A percentile compares a stretch with the other conserved stretches of the same genome.
These are phyloP conservation scores for Anthostomella pinea DNA, from an alignment of 2,329 filamentous ascomycete species.

Conservation along the genomic window DNA sequence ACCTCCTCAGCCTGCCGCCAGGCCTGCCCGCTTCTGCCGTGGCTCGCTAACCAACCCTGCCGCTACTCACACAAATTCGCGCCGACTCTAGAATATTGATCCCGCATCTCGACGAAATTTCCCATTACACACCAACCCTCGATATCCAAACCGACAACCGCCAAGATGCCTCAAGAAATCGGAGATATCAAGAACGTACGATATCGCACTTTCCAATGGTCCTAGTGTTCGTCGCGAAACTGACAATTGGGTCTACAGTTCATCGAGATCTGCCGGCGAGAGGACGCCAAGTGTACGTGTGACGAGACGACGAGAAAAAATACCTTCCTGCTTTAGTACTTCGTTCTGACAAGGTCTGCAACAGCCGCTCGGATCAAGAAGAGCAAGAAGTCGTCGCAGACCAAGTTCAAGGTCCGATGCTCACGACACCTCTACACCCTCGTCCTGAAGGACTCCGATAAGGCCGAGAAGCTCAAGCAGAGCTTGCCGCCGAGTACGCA, in stretches of 20 bases:
- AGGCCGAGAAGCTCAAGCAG: conserved; percentile 99
- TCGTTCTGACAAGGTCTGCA: too few relatives aligned
- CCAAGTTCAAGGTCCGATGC: conserved; percentile 99
- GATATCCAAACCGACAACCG: conserved; percentile 40
- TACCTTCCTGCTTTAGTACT: too few relatives aligned
- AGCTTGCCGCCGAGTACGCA: conserved; percentile 91
- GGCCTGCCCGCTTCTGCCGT: conserved; percentile 65
- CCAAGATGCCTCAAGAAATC: conserved; percentile 97
- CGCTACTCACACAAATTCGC: conserved; percentile 31
- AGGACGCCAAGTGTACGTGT: conserved; percentile 97
- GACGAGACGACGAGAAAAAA: conserved; percentile 12
- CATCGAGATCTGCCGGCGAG: conserved; percentile 99
- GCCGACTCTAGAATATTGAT: conserved; percentile 21
- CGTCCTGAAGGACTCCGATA: conserved; percentile 96
- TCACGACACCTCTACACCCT: conserved; percentile 95
- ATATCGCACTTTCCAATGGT: conserved; percentile 8
- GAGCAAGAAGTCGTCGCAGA: conserved; percentile 83
- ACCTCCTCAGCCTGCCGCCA: too few relatives aligned
- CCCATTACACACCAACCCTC: conserved; percentile 10
- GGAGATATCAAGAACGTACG: conserved; percentile 88
- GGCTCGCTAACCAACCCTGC: conserved; percentile 20
- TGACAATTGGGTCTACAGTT: conserved; percentile 61
- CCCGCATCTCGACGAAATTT: conserved; percentile 13
- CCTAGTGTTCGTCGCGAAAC: conserved; percentile 3
- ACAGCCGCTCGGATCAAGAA: conserved; percentile 94